These are phyloP conservation scores for Lasiodiplodia gonubiensis DNA, from an alignment of 2,329 filamentous ascomycete genomes.

Conservation along the genomic window DNA sequence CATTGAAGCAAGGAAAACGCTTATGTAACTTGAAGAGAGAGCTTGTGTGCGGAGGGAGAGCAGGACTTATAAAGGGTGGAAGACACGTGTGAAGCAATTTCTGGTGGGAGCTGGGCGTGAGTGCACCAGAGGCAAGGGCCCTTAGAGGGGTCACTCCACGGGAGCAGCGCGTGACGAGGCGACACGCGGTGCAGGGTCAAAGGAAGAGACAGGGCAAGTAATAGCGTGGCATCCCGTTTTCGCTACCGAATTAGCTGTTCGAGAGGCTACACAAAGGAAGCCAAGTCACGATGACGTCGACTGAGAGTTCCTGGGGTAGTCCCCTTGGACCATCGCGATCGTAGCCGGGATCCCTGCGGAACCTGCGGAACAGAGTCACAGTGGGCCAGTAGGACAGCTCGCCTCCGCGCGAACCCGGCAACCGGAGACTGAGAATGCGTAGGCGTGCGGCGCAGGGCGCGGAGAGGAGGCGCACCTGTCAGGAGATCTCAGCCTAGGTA, in stretches of 20 bases:
- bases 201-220: neutral
- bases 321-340: conserved; percentile 9
- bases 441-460: neutral
- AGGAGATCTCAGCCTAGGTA: conserved; percentile 15
- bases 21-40: neutral
- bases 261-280: neutral
- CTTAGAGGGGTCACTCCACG: conserved; percentile 11
- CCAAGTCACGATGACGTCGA: conserved; percentile 18
- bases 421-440: neutral
- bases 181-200: neutral
- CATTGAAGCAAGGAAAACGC: conserved; percentile 20
- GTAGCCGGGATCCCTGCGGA: conserved; percentile 21
- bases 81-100: conserved; percentile 20
- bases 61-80: conserved; percentile 8
- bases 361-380: conserved; percentile 12
- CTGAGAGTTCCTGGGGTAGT: conserved; percentile 16
- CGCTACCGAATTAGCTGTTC: neutral
- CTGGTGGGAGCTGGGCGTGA: neutral
- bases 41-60: neutral
- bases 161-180: conserved; percentile 19
- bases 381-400: neutral
- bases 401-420: neutral
- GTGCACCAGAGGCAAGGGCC: conserved; percentile 13
- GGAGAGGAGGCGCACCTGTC: conserved; percentile 6
- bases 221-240: conserved; percentile 6